A percentile compares a stretch with the other conserved stretches of the same genome.
Evolutionary conservation across 306 rosid species (phyloP).

Genomic region (Prinsepia uniflora): DNA sequence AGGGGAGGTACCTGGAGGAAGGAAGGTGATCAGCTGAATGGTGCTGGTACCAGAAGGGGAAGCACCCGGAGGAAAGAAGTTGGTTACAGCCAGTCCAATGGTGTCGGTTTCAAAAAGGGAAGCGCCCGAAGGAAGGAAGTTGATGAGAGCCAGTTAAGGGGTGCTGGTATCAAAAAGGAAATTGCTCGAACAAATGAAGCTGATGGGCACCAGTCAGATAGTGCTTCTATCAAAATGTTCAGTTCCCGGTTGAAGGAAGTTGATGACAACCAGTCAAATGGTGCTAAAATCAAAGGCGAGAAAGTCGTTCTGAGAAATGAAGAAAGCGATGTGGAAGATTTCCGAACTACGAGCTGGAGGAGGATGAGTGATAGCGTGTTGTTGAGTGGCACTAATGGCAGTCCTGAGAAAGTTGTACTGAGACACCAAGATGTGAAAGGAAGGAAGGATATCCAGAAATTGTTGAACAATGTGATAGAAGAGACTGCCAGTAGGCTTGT

Average conservation of each 20-base stretch:
- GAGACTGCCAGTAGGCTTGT: conserved; percentile 90
- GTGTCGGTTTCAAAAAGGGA: conserved; percentile 30
- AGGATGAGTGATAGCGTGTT: conserved; percentile 38
- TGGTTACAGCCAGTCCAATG: conserved; percentile 31
- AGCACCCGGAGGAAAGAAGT: conserved; percentile 30
- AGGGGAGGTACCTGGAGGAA: conserved; percentile 25
- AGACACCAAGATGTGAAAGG: conserved; percentile 54
- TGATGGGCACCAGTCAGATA: conserved; percentile 25
- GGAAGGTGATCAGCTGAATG: conserved; percentile 35
- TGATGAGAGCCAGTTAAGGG: conserved; percentile 29
- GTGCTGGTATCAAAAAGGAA: conserved; percentile 26
- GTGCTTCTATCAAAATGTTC: conserved; percentile 25
- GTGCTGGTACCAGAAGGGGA: conserved; percentile 27
- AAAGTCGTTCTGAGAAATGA: conserved; percentile 30
- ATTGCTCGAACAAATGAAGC: conserved; percentile 32
- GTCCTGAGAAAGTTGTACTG: conserved; percentile 56
- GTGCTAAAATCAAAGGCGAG: conserved; percentile 29
- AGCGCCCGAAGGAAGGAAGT: conserved; percentile 28
- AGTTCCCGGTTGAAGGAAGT: conserved; percentile 29
- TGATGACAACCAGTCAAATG: conserved; percentile 31
- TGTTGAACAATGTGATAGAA: conserved; percentile 85
- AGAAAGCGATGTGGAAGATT: conserved; percentile 33
- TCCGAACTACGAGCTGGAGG: conserved; percentile 33
- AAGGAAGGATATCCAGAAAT: conserved; percentile 46
- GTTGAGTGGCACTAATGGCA: conserved; percentile 27